A percentile compares a stretch with the other conserved stretches of the same genome.
Conservation (phyloP, 345 rosid genomes). For the Fremontodendron californicum region DNA sequence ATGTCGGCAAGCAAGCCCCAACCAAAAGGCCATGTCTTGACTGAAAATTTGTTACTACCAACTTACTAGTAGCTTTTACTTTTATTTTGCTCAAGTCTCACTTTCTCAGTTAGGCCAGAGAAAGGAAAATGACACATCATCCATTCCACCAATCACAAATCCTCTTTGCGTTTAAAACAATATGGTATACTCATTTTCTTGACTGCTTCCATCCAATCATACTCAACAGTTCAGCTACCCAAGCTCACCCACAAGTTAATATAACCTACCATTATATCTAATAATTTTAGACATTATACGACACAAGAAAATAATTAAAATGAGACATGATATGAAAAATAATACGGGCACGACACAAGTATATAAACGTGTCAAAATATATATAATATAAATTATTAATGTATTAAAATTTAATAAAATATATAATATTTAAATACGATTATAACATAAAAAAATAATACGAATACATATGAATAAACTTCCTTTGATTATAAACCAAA, state of each 20-base stretch:
- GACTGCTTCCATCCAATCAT: neutral
- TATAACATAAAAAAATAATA: no score
- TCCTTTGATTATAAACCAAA: conserved; percentile 4
- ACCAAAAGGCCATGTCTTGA: conserved; percentile 5
- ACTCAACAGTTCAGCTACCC: neutral
- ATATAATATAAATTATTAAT: no score
- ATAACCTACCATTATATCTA: no score
- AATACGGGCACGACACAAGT: no score
- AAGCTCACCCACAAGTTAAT: conserved; percentile 21
- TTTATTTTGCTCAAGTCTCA: neutral
- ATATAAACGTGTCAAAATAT: no score
- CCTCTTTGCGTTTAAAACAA: neutral
- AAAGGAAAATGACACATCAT: conserved; percentile 26
- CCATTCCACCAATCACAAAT: conserved; percentile 3
- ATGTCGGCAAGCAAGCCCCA: conserved; percentile 10
- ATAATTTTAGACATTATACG: no score
- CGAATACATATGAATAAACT: no score
- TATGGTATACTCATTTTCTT: no score
- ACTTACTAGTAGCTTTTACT: neutral
- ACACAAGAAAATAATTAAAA: no score
- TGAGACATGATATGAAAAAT: no score
- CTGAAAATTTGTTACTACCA: neutral
- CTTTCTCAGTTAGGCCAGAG: neutral
- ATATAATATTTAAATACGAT: no score
- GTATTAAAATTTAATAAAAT: no score